Evolutionary conservation across 169 alveolate genomes (phyloP).

Genomic region (Theileria parva): DNA sequence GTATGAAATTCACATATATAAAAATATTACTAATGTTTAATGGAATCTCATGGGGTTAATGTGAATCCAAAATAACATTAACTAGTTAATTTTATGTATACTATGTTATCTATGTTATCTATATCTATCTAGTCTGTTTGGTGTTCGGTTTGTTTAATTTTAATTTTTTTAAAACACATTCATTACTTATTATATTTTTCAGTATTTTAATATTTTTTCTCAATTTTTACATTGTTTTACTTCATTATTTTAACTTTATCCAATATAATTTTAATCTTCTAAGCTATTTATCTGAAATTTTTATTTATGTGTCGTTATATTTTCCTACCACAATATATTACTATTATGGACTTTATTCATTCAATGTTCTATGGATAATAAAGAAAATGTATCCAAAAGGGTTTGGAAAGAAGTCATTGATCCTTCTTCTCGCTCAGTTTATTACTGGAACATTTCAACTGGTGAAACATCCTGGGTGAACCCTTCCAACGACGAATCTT

Average conservation of each 20-base stretch:
- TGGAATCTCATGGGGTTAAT: constrained; percentile 11
- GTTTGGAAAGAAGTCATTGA: constrained; percentile 57
- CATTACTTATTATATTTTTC: background rate
- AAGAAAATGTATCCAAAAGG: background rate
- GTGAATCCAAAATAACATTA: background rate
- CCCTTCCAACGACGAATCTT: constrained; percentile 15
- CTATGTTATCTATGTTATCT: background rate
- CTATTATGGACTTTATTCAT: background rate
- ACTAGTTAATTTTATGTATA: background rate
- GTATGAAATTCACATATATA: background rate
- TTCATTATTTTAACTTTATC: background rate
- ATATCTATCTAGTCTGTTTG: background rate
- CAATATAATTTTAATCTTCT: background rate
- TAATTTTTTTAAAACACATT: background rate
- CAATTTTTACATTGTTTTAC: background rate
- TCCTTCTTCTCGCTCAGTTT: constrained; percentile 44
- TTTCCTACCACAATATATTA: background rate
- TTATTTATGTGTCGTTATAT: background rate
- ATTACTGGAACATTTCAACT: constrained; percentile 49
- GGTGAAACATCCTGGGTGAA: constrained; percentile 49
- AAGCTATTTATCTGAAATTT: background rate
- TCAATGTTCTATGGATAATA: constrained; percentile 10
- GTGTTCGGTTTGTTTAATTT: background rate
- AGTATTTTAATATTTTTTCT: background rate
- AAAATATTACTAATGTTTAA: background rate